phyloP scores from a whole-genome alignment of 495 filamentous ascomycete species.

The Trichoderma virens region DNA sequence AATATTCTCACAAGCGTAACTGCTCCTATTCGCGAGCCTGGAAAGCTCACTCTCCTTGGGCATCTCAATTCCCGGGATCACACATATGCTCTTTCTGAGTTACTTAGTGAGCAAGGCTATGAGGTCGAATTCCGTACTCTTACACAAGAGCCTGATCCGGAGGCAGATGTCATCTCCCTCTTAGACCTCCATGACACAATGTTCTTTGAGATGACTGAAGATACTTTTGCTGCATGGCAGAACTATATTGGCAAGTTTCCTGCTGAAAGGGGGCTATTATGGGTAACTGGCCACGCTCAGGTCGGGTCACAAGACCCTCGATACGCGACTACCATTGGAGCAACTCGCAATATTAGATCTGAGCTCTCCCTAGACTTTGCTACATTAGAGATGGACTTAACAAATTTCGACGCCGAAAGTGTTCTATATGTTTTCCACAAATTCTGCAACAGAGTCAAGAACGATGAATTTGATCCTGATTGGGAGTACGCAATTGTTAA shows the following conservation, averaged over 20 bases:
- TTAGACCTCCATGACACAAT: slow-evolving; percentile 17
- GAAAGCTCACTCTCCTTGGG: neutral
- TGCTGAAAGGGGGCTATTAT: slow-evolving; percentile 9
- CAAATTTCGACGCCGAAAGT: neutral
- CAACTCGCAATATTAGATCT: neutral
- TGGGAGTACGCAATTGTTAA: slow-evolving; percentile 13
- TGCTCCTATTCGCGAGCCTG: too few relatives aligned
- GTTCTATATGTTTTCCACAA: neutral
- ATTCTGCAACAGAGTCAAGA: neutral
- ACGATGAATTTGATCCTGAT: neutral
- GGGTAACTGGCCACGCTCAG: slow-evolving; percentile 12
- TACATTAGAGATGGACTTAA: neutral
- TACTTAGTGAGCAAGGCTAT: neutral
- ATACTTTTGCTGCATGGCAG: neutral
- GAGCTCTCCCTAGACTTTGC: slow-evolving; percentile 1
- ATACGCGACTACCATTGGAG: neutral
- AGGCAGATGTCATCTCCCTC: slow-evolving; percentile 14
- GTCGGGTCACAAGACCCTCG: slow-evolving; percentile 10
- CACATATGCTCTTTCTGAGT: neutral
- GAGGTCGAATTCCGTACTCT: neutral
- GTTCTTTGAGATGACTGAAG: slow-evolving; percentile 16
- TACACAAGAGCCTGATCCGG: slow-evolving; percentile 8
- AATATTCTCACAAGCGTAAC: neutral
- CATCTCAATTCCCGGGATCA: too few relatives aligned
- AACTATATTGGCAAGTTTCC: neutral